Conservation (phyloP, 306 rosid genomes). For the Herpetospermum pedunculosum region DNA sequence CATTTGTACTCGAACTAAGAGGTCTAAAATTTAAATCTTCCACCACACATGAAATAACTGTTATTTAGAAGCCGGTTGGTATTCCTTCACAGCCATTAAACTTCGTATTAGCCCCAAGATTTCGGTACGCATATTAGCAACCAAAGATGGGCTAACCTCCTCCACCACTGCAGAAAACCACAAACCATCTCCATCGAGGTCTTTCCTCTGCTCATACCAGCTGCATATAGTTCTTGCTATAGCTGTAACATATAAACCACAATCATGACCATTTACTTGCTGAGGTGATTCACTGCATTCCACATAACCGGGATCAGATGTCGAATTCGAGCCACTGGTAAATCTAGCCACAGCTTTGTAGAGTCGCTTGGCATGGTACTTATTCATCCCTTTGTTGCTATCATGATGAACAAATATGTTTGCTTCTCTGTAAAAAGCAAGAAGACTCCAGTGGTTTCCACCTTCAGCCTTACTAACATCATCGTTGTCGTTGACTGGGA, state of each 20-base stretch:
- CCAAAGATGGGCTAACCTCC: constrained; percentile 42
- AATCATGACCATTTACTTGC: constrained; percentile 69
- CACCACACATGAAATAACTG: too few relatives aligned
- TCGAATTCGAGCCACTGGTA: constrained; percentile 21
- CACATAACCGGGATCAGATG: constrained; percentile 22
- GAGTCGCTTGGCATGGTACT: constrained; percentile 38
- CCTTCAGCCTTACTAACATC: constrained; percentile 62
- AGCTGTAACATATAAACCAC: constrained; percentile 73
- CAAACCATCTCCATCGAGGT: constrained; percentile 17
- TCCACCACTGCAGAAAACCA: constrained; percentile 57
- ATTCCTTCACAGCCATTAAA: constrained; percentile 40
- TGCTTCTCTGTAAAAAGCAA: constrained; percentile 45
- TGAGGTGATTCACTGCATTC: constrained; percentile 50
- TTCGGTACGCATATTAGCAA: constrained; percentile 47
- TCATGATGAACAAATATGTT: constrained; percentile 73
- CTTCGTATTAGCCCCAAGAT: constrained; percentile 44
- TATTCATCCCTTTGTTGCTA: constrained; percentile 34
- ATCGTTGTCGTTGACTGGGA: constrained; percentile 66
- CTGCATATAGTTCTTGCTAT: constrained; percentile 52
- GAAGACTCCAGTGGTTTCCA: constrained; percentile 90
- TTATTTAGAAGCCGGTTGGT: neutral
- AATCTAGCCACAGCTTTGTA: constrained; percentile 40
- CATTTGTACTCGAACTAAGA: too few relatives aligned
- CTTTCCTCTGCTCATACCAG: constrained; percentile 33
- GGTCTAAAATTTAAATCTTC: too few relatives aligned